phyloP scores from a whole-genome alignment of 768 basidiomycete species.

The Naematelia encephala region DNA sequence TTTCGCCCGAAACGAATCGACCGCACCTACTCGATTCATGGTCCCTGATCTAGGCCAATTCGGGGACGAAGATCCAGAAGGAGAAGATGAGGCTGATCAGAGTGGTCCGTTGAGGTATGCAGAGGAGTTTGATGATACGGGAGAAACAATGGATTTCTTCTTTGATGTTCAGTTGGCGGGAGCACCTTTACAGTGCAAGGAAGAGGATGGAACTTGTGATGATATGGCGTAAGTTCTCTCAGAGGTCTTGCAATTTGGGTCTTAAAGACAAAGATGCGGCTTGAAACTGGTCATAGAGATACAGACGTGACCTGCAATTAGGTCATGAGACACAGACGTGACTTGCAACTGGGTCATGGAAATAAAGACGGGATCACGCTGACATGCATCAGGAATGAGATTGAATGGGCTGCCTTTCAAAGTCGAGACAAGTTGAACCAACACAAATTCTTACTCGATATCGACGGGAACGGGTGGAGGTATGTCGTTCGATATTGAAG shows the following conservation, averaged over 20 bases:
- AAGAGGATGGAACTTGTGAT: constrained; percentile 48
- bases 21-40: constrained; percentile 20
- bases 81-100: constrained; percentile 9
- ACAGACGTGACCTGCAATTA: too few species aligned
- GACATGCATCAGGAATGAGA: constrained; percentile 29
- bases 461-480: constrained; percentile 48
- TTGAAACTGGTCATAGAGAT: too few species aligned
- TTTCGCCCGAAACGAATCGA: constrained; percentile 39
- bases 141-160: constrained; percentile 34
- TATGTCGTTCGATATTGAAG: constrained; percentile 16
- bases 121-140: constrained; percentile 13
- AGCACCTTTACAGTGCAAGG: constrained; percentile 44
- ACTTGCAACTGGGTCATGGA: not conserved
- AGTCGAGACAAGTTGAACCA: constrained; percentile 43
- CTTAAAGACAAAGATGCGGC: too few species aligned
- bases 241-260: not conserved
- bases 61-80: constrained; percentile 5
- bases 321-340: too few species aligned
- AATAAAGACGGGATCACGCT: not conserved
- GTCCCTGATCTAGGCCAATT: constrained; percentile 38
- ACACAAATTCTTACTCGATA: constrained; percentile 52
- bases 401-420: constrained; percentile 44
- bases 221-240: constrained; percentile 39
- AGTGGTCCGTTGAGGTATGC: constrained; percentile 5
- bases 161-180: constrained; percentile 48